Base-by-base conservation (phyloP, 331 rosid genomes). In the Dryas integrifolia region DNA sequence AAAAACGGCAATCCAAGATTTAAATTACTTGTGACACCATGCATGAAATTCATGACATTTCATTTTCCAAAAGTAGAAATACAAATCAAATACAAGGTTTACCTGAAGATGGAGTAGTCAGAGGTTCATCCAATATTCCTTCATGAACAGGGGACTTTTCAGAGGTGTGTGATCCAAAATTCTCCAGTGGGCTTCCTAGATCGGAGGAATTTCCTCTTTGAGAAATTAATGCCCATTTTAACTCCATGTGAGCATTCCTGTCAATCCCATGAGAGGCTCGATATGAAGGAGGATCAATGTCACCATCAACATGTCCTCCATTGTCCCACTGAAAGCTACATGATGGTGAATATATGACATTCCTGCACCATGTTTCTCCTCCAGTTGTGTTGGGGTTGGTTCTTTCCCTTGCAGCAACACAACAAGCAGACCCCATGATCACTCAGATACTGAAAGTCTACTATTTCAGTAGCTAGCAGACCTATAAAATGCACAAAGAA, bases 281-380 rank as follows among this genome's bases (percentile, higher is more conserved):
- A 75, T 53, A 80, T 4, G 24, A 21, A 21, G 77, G 74, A 81
- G 83, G 79, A 70, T 82, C 92, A 65, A 69, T 76, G 82, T 87
- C 92, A 43, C 88, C 82, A 41, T 83, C 69, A 46, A 84, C 88
- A 58, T 77, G 89, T 11, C 86, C 86, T 4, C 81, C 86, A 73
- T 83, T 89, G 82, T 92, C 93, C 91, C 87, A 79, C 21, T 55
- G 84, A 70, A 82, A 87, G 76, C 91, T 89, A 87, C 88, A 89
- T 43, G 92, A 84, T 6, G 97, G 92, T 44, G 96, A 89, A 83
- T 74, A 72, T 43, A 77, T 46, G 15, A 57, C 84, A 83, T 84
- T 79, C 76, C 91, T 78, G 12, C 21, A 44, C 46, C 45, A 43
- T 46, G 58, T 58, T 35, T 81, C 84, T 56, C 70, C 64, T 35